phyloP scores from a whole-genome alignment of 108 stramenopile species.

The Nitzschia sp. region DNA sequence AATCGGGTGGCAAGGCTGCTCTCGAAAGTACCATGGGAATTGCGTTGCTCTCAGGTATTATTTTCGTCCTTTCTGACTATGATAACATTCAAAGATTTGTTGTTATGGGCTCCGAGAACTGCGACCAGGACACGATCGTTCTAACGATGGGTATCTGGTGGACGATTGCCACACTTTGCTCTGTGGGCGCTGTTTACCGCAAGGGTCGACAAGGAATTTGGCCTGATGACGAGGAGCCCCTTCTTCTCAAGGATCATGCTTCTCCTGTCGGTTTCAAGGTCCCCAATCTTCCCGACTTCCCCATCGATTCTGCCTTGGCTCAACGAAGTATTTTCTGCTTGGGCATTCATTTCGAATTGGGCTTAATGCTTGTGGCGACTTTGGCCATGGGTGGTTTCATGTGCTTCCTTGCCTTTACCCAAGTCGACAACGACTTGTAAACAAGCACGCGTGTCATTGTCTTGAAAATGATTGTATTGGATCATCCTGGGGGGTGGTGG shows the following conservation, averaged over 20 bases:
- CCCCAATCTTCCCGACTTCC: conserved; percentile 67
- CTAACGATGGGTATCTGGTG: conserved; percentile 62
- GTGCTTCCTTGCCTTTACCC: conserved; percentile 31
- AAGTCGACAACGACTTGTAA: conserved; percentile 15
- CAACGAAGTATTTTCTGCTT: conserved; percentile 30
- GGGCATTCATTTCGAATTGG: conserved; percentile 28
- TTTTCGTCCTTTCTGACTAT: conserved; percentile 59
- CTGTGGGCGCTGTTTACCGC: conserved; percentile 39
- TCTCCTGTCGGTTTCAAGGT: conserved; percentile 59
- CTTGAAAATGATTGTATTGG: too few species aligned
- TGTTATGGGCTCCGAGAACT: conserved; percentile 51
- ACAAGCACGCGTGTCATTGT: too few species aligned
- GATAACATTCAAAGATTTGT: conserved; percentile 59
- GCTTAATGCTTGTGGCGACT: conserved; percentile 32
- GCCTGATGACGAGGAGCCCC: conserved; percentile 53
- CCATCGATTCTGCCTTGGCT: conserved; percentile 51
- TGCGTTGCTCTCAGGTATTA: conserved; percentile 47
- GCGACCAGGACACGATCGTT: conserved; percentile 59
- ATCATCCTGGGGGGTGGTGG: too few species aligned
- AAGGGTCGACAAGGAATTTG: conserved; percentile 19
- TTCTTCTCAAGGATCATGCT: conserved; percentile 56
- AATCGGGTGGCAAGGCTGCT: conserved; percentile 67
- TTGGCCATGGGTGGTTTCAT: conserved; percentile 38
- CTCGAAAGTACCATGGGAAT: conserved; percentile 51
- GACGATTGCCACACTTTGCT: conserved; percentile 47